phyloP scores from a whole-genome alignment of 169 alveolate genomes.

The Plasmodium gaboni region DNA sequence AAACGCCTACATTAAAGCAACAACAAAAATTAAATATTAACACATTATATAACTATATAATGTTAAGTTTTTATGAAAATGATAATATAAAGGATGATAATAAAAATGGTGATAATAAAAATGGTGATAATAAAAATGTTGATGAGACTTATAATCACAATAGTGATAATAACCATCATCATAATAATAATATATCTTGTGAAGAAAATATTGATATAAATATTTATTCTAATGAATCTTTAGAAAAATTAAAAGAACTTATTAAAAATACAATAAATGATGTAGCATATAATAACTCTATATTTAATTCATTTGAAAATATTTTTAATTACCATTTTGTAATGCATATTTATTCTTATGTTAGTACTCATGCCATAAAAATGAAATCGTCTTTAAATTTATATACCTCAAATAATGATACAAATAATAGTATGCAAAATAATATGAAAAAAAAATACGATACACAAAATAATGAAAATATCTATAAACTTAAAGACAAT shows the following conservation, averaged over 20 bases:
- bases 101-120: not conserved
- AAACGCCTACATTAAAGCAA: too few relatives aligned
- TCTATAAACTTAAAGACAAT: constrained; percentile 22
- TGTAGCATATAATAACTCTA: not conserved
- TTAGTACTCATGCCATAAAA: constrained; percentile 46
- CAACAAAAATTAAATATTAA: not conserved
- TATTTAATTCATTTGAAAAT: constrained; percentile 24
- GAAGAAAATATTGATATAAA: not conserved
- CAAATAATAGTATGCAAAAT: too few relatives aligned
- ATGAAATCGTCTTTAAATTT: constrained; percentile 5
- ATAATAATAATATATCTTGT: not conserved
- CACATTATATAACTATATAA: not conserved
- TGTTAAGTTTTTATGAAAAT: not conserved
- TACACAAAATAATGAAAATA: not conserved
- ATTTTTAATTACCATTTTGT: constrained; percentile 52
- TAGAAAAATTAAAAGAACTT: too few relatives aligned
- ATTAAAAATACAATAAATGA: too few relatives aligned
- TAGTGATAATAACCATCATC: not conserved
- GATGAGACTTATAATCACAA: not conserved
- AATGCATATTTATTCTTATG: constrained; percentile 57
- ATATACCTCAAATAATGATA: not conserved
- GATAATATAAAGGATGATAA: not conserved
- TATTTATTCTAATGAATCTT: not conserved
- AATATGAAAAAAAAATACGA: not conserved
- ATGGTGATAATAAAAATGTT: not conserved